These are phyloP conservation scores for Bruguiera gymnorhiza DNA, from an alignment of 345 rosid species.

Conservation along the genomic window DNA sequence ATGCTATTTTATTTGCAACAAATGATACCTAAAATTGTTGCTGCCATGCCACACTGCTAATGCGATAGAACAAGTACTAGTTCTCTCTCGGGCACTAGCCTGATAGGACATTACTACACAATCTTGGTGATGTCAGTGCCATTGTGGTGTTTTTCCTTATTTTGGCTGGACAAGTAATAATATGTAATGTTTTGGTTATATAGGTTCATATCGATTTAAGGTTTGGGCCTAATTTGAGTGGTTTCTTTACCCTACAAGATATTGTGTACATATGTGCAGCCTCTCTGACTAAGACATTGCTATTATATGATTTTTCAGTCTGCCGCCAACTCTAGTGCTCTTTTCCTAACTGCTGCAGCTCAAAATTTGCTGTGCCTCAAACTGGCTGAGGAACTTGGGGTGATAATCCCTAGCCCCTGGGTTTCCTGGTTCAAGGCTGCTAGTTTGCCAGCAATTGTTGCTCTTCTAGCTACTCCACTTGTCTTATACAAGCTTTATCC, in stretches of 20 bases:
- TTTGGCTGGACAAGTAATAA: too few species aligned
- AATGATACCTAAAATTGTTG: too few species aligned
- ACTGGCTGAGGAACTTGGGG: conserved; percentile 93
- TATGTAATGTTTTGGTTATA: too few species aligned
- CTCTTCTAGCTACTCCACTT: conserved; percentile 72
- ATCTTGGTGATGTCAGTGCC: not conserved
- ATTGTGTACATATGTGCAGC: conserved; percentile 2
- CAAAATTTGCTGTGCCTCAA: conserved; percentile 92
- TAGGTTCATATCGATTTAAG: too few species aligned
- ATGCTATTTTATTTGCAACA: too few species aligned
- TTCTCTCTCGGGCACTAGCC: not conserved
- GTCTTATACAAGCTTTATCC: conserved; percentile 84
- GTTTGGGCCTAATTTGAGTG: not conserved
- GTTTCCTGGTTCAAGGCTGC: conserved; percentile 95
- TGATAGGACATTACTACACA: not conserved
- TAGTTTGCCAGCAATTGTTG: conserved; percentile 70
- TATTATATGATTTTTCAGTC: conserved; percentile 53
- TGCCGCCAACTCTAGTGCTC: conserved; percentile 86
- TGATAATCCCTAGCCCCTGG: conserved; percentile 78
- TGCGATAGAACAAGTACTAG: not conserved
- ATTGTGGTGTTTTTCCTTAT: not conserved
- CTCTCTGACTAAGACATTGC: conserved; percentile 17
- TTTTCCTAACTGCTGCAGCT: conserved; percentile 95
- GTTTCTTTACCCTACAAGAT: not conserved
- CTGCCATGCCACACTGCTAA: too few species aligned